phyloP scores from a whole-genome alignment of 1,284 basidiomycete species.

The Ustilago trichophora region DNA sequence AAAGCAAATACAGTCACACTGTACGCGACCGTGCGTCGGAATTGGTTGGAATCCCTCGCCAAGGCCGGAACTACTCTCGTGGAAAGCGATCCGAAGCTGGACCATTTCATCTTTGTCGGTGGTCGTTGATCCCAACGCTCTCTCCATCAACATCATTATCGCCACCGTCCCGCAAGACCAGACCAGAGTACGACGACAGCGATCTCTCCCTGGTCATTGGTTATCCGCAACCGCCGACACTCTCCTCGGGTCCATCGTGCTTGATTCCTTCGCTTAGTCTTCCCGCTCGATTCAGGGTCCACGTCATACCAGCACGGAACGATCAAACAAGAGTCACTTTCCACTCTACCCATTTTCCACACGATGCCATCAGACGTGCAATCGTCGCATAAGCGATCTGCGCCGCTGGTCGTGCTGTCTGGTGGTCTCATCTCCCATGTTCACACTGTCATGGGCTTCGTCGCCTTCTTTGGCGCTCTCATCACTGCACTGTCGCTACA shows the following conservation, averaged over 20 bases:
- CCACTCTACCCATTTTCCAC: neutral
- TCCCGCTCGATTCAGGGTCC: too few relatives aligned
- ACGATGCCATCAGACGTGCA: slow-evolving; percentile 43
- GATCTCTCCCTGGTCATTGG: too few relatives aligned
- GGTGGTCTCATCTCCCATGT: slow-evolving; percentile 62
- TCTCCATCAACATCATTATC: neutral
- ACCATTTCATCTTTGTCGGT: too few relatives aligned
- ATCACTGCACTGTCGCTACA: slow-evolving; percentile 76
- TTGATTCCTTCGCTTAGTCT: too few relatives aligned
- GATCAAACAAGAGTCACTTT: too few relatives aligned
- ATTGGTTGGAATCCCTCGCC: neutral
- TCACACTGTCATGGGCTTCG: slow-evolving; percentile 77
- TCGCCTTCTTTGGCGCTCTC: slow-evolving; percentile 79
- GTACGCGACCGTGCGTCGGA: slow-evolving; percentile 14
- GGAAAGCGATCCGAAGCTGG: slow-evolving; percentile 1
- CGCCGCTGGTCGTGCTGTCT: slow-evolving; percentile 51
- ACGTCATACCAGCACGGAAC: too few relatives aligned
- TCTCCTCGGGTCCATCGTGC: too few relatives aligned
- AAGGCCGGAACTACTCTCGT: too few relatives aligned
- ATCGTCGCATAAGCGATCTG: slow-evolving; percentile 8
- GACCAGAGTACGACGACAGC: too few relatives aligned
- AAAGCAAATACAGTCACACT: neutral
- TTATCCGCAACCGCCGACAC: too few relatives aligned
- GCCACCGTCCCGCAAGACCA: too few relatives aligned
- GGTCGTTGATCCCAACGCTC: too few relatives aligned